phyloP scores from a whole-genome alignment of 1,284 basidiomycete genomes.

The Ceratobasidium sp. region DNA sequence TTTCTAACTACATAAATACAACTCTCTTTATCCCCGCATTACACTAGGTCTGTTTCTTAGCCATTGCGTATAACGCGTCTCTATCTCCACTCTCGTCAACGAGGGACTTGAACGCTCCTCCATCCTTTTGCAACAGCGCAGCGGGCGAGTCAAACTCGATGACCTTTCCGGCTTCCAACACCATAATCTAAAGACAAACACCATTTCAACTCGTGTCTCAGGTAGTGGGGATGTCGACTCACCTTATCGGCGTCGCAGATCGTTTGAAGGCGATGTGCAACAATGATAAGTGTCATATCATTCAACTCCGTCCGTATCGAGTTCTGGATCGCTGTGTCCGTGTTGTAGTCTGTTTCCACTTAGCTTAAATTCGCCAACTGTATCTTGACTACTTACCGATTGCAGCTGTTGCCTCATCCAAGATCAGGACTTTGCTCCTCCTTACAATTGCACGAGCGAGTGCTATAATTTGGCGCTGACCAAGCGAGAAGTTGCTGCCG shows the following conservation, averaged over 20 bases:
- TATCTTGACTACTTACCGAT: slow-evolving; percentile 49
- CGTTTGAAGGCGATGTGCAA: slow-evolving; percentile 78
- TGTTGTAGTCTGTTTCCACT: slow-evolving; percentile 53
- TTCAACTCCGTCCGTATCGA: slow-evolving; percentile 68
- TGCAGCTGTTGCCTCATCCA: slow-evolving; percentile 54
- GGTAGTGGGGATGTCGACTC: background rate
- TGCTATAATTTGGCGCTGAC: slow-evolving; percentile 60
- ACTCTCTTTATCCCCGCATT: background rate
- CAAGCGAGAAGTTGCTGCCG: slow-evolving; percentile 52
- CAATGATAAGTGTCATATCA: slow-evolving; percentile 72
- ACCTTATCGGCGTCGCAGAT: slow-evolving; percentile 74
- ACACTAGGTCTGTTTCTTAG: slow-evolving; percentile 23
- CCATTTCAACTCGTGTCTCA: background rate
- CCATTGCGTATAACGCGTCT: slow-evolving; percentile 57
- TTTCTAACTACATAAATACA: slow-evolving; percentile 12
- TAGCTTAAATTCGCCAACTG: background rate
- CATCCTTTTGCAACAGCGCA: slow-evolving; percentile 57
- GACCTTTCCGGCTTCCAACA: slow-evolving; percentile 50
- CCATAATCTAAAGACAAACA: slow-evolving; percentile 44
- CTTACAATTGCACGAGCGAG: slow-evolving; percentile 67
- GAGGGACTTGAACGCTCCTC: slow-evolving; percentile 57
- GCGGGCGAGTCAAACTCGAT: slow-evolving; percentile 60
- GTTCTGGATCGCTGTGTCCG: slow-evolving; percentile 66
- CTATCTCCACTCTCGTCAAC: slow-evolving; percentile 61
- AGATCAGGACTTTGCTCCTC: slow-evolving; percentile 61